Evolutionary conservation across 2,329 filamentous ascomycete species (phyloP), one percentile per base, ranked within the genome.

Genomic region (Sporothrix schenckii): DNA sequence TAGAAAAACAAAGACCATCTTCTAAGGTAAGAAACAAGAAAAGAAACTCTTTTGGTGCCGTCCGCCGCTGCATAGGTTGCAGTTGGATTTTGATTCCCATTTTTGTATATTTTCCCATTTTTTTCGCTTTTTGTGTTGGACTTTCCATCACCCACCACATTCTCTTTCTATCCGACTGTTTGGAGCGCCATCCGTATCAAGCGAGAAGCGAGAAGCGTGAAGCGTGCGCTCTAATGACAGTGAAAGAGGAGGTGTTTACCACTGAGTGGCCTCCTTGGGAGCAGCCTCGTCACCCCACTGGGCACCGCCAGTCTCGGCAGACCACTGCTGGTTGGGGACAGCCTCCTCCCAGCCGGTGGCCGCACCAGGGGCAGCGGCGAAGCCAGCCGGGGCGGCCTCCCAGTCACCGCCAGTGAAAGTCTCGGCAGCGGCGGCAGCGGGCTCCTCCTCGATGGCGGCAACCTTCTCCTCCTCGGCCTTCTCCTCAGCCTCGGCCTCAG

Each of bases 401-500:
- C 94, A 97, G 84, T 97, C 94, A 78, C 85, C 89, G 74, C 80
- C 82, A 77, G 85, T 84, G 79, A 94, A 93, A 79, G 91, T 92
- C 82, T 95, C 93, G 77, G 92, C 89, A 77, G 84, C 93, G 77
- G 92, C 89, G 77, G 84, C 90, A 74, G 91, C 80, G 77, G 90
- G 93, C 79, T 92, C 91, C 85, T 97, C 94, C 76, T 97, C 94
- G 77, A 87, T 91, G 79, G 89, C 91, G 75, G 92, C 86, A 74
- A 90, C 86, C 91, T 98, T 97, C 88, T 98, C 94, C 83, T 94
- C 92, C 81, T 92, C 92, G 76, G 90, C 87, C 83, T 97, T 96
- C 87, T 99, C 97, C 89, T 97, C 94, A 83, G 97, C 95, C 90
- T 99, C 95, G 77, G 94, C 93, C 86, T 99, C 95, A 79, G 96